Evolutionary conservation across 2,329 filamentous ascomycete genomes (phyloP).

Genomic region (Claviceps pazoutovae): DNA sequence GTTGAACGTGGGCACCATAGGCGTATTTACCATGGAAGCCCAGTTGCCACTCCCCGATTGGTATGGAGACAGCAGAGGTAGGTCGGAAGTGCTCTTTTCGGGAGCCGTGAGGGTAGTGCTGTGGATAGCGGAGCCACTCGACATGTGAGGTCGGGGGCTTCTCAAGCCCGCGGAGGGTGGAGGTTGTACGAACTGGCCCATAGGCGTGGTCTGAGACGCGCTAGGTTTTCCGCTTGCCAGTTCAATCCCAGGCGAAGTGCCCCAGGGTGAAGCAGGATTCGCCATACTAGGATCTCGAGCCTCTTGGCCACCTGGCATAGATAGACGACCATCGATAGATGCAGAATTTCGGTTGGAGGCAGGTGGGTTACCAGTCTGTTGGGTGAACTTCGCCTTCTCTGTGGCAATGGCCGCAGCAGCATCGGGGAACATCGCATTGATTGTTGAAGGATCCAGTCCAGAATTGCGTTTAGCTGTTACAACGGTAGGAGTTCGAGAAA

Average conservation of each 20-base stretch:
- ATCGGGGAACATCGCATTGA: conserved; percentile 98
- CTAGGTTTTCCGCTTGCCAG: conserved; percentile 55
- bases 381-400: conserved; percentile 93
- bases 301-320: conserved; percentile 47
- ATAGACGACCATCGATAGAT: conserved; percentile 61
- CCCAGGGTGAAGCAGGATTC: conserved; percentile 59
- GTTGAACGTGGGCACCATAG: conserved; percentile 80
- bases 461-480: conserved; percentile 74
- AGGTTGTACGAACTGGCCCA: conserved; percentile 91
- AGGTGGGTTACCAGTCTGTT: conserved; percentile 81
- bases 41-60: conserved; percentile 75
- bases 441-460: conserved; percentile 80
- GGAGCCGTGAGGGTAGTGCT: conserved; percentile 63
- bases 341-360: conserved; percentile 88
- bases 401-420: conserved; percentile 96
- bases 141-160: conserved; percentile 61
- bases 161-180: conserved; percentile 60
- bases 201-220: conserved; percentile 56
- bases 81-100: conserved; percentile 53
- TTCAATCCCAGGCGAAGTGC: conserved; percentile 34
- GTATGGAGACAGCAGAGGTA: conserved; percentile 78
- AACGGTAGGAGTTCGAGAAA: conserved; percentile 66
- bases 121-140: conserved; percentile 59
- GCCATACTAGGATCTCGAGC: conserved; percentile 14
- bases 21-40: conserved; percentile 97